phyloP scores from a whole-genome alignment of 1,139 yeast species.

The Scheffersomyces stambukii region DNA sequence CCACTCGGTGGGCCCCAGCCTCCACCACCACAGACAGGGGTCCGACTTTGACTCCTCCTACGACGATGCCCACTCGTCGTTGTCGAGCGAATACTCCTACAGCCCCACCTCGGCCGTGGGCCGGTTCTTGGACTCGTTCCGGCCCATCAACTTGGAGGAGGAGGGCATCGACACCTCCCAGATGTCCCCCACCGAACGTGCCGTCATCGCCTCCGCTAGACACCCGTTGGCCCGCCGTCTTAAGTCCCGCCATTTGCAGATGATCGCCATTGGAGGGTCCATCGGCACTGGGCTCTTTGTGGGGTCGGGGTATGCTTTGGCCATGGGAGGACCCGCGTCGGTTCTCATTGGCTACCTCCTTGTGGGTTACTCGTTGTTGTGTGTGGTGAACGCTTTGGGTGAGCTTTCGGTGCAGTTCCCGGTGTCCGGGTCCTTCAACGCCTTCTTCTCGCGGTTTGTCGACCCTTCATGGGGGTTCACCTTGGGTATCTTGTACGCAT shows the following conservation, averaged over 20 bases:
- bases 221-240: conserved; percentile 36
- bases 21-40: no score
- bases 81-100: conserved; percentile 1
- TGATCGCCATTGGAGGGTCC: conserved; percentile 45
- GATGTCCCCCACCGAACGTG: conserved; percentile 27
- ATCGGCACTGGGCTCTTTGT: conserved; percentile 53
- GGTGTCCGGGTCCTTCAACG: conserved; percentile 56
- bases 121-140: conserved; percentile 31
- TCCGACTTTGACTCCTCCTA: no score
- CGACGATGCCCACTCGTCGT: background rate
- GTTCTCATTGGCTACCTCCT: conserved; percentile 48
- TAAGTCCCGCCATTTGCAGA: conserved; percentile 38
- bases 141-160: conserved; percentile 37
- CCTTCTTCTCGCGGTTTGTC: conserved; percentile 54
- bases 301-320: conserved; percentile 66
- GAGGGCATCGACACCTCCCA: conserved; percentile 31
- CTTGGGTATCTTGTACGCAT: conserved; percentile 37
- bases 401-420: conserved; percentile 61
- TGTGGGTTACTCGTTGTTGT: conserved; percentile 42
- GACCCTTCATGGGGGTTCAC: conserved; percentile 63
- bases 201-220: conserved; percentile 34
- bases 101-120: background rate
- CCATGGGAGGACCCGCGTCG: conserved; percentile 68
- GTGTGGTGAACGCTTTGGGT: conserved; percentile 56
- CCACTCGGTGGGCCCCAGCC: no score